Base-by-base conservation (phyloP, 2,329 filamentous ascomycete species). In the Sporothrix brunneoviolacea region DNA sequence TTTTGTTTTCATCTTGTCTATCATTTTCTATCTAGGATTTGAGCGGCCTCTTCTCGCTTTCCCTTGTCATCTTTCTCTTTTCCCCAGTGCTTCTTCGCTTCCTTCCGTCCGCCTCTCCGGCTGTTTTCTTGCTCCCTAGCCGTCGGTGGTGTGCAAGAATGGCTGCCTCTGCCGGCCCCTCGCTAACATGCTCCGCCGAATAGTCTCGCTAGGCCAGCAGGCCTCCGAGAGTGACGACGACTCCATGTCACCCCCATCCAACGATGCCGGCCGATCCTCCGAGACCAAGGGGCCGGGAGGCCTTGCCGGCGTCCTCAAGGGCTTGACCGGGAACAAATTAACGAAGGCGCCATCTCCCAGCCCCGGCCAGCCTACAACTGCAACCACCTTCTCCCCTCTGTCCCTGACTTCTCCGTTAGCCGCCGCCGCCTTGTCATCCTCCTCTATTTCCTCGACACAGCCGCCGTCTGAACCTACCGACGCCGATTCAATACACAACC, bases 261-360 rank as follows among this genome's bases (percentile, higher is more conserved):
- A 77, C 70, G 79, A 83, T 70, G 75, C 73, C 60, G 63, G 69
- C 57, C 70, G 73, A 54, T 73, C 74, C 55, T 72, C 75, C 60
- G 80, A 84, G 63, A 69, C 75, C 51, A 77, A 72, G 67, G 73
- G 68, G 60, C 65, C 71, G 36, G 71, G 79, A 55, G 79, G 78
- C 58, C 71, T 84, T 59, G 79, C 78, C 59, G 77, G 78, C 58
- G 80, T 84, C 54, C 80, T 84, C 62, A 82, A 81, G 60, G 80
- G 76, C 58, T 68, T 84, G 59, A 76, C 80, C 43, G 73, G 73
- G 4, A 72, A 71, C 52, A 81, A 74, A 64, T 67, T 75, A 52
- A 71, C 70, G 40, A 82, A 77, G 58, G 73, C 75, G 3, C 39
- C 54, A 3, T 22, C 51, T 1, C 30, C 16, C 3, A 21, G 37